Evolutionary conservation across 805 yeast species (phyloP).

Genomic region (Nakazawaea ishiwadae): DNA sequence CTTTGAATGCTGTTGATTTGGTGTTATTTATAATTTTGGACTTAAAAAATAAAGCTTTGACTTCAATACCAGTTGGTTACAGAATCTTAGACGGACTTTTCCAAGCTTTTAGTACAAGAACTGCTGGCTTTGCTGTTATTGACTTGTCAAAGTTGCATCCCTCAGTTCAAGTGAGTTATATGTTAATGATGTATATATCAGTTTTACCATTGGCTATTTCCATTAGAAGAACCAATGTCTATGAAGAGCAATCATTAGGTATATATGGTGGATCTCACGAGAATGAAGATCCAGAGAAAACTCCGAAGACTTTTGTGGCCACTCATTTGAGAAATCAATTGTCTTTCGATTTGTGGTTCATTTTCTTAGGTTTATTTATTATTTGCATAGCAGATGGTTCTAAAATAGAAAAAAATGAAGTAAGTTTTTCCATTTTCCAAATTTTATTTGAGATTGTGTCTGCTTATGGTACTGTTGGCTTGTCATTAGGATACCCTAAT

Average conservation of each 20-base stretch:
- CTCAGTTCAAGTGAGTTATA: constrained; percentile 87
- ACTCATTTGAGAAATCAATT: constrained; percentile 88
- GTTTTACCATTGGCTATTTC: constrained; percentile 95
- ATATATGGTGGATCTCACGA: constrained; percentile 49
- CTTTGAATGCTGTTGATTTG: constrained; percentile 73
- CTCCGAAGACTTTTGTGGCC: constrained; percentile 64
- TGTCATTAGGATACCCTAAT: constrained; percentile 78
- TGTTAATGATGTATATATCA: constrained; percentile 98
- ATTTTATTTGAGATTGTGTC: constrained; percentile 84
- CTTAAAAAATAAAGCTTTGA: constrained; percentile 45
- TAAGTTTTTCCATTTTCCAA: constrained; percentile 60
- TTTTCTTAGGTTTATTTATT: constrained; percentile 79
- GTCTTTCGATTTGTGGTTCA: constrained; percentile 92
- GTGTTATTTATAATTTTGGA: constrained; percentile 78
- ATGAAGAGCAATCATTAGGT: constrained; percentile 97
- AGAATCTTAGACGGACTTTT: constrained; percentile 78
- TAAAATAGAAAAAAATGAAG: constrained; percentile 40
- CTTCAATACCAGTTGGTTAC: constrained; percentile 57
- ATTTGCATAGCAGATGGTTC: constrained; percentile 83
- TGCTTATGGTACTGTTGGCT: constrained; percentile 96
- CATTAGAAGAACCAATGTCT: constrained; percentile 93
- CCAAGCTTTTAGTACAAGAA: constrained; percentile 90
- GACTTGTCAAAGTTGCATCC: constrained; percentile 72
- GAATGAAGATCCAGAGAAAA: constrained; percentile 29
- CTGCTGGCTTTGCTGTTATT: constrained; percentile 84